A percentile compares a stretch with the other conserved stretches of the same genome.
Evolutionary conservation across 306 rosid species (phyloP).

Genomic region (Begonia fuchsioides): DNA sequence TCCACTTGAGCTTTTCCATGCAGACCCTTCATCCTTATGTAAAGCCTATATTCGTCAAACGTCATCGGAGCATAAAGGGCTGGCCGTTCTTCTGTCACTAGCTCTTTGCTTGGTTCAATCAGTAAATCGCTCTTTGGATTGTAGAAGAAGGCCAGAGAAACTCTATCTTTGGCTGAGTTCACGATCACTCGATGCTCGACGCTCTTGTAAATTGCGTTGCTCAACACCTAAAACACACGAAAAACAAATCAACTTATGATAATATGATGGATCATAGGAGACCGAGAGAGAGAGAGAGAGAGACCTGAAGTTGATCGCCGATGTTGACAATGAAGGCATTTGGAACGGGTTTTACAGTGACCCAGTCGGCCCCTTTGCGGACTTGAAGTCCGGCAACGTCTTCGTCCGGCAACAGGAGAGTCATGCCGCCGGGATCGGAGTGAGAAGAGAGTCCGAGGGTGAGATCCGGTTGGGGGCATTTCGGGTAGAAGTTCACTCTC

Average conservation of each 20-base stretch:
- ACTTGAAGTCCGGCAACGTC: constrained; percentile 76
- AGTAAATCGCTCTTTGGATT: constrained; percentile 58
- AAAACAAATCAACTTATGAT: no score
- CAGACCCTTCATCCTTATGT: constrained; percentile 54
- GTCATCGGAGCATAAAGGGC: constrained; percentile 60
- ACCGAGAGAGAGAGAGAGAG: no score
- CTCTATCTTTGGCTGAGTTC: constrained; percentile 59
- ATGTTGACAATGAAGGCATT: constrained; percentile 69
- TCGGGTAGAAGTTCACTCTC: constrained; percentile 70
- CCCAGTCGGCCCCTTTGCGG: constrained; percentile 31
- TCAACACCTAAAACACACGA: constrained; percentile 43
- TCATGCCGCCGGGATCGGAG: constrained; percentile 93
- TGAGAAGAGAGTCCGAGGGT: constrained; percentile 78
- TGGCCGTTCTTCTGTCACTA: constrained; percentile 41
- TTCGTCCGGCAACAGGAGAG: constrained; percentile 72
- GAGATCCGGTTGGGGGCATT: constrained; percentile 83
- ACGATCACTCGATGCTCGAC: constrained; percentile 78
- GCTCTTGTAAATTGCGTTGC: constrained; percentile 76
- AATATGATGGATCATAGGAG: no score
- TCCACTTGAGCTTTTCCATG: constrained; percentile 79
- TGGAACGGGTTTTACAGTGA: constrained; percentile 58
- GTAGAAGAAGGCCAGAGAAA: constrained; percentile 69
- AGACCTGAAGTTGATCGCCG: constrained; percentile 79
- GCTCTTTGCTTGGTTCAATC: constrained; percentile 45
- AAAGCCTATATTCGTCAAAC: constrained; percentile 60